Base-by-base conservation (phyloP, 495 filamentous ascomycete genomes). In the Neurospora cerealis region DNA sequence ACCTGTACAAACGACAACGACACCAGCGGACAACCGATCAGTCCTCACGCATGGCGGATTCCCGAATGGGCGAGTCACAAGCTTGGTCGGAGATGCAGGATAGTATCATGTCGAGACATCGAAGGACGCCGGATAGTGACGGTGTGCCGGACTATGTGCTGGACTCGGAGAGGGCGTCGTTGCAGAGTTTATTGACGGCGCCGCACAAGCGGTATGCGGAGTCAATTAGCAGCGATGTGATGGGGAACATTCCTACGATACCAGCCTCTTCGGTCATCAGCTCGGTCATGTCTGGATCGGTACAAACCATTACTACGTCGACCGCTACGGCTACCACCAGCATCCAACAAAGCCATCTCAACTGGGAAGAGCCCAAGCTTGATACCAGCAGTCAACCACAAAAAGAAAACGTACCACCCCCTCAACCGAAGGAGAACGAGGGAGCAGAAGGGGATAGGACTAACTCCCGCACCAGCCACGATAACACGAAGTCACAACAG, bases 401-500 rank as follows among this genome's bases (percentile, higher is more conserved):
- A 66, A 66, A 34, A 66, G 54, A 66, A 66, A 66, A 66, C 54
- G 54, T 66, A 66, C 54, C 54, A 34, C 54, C 54, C 54, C 54
- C 54, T 66, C 54, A 19, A 62, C 54, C 71, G 72, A 34, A 75
- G 76, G 69, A 83, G 79, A 76, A 76, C 83, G 39, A 54, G 46
- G 48, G 48, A 28, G 1, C 11, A 60, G 5, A 60, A 60, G 48
- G 54, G 24, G 54, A 66, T 5, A 66, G 28, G 28, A 34, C 54
- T 34, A 66, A 66, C 54, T 66, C 54, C 54, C 28, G 24, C 54
- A 15, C 28, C 54, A 66, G 54, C 54, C 54, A 66, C 83, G 85
- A 44, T 87, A 85, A 1, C 87, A 87, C 6, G 87, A 86, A 11
- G 81, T 84, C 71, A 85, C 87, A 9, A 87, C 87, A 9, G 81